These are phyloP conservation scores for Thelonectria discophora DNA, from an alignment of 2,329 filamentous ascomycete species.

Conservation along the genomic window DNA sequence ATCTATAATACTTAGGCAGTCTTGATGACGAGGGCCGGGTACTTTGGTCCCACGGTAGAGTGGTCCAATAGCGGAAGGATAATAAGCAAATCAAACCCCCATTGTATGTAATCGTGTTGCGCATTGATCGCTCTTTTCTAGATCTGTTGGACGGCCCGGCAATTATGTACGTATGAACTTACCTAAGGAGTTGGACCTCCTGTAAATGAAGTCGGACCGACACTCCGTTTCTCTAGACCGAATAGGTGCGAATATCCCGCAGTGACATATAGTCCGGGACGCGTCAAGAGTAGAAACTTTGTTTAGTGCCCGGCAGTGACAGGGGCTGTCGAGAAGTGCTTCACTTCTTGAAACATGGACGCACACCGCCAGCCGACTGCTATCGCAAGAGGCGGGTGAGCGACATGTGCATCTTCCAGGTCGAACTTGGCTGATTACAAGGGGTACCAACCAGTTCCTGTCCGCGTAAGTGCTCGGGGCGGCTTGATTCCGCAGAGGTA, in stretches of 20 bases:
- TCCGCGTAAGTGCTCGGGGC: background rate
- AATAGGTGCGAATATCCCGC: background rate
- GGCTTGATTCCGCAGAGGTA: background rate
- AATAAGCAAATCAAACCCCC: background rate
- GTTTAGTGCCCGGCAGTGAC: background rate
- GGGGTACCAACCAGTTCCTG: background rate
- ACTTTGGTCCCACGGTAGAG: too few relatives aligned
- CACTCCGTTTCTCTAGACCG: background rate
- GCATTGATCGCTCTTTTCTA: background rate
- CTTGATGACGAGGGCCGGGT: too few relatives aligned
- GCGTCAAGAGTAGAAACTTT: background rate
- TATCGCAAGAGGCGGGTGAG: background rate
- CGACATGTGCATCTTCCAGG: background rate
- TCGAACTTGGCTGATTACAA: background rate
- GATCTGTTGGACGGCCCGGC: background rate
- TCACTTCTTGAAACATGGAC: background rate
- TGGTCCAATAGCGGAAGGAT: too few relatives aligned
- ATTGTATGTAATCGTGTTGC: background rate
- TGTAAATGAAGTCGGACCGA: background rate
- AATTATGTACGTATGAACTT: background rate
- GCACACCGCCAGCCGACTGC: background rate
- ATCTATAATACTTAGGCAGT: too few relatives aligned
- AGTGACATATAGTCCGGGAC: background rate
- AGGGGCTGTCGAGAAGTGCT: background rate
- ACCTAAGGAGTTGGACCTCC: background rate